Evolutionary conservation across 805 yeast species (phyloP), one percentile per base, ranked within the genome.

Genomic region (Candida parachauliodes): DNA sequence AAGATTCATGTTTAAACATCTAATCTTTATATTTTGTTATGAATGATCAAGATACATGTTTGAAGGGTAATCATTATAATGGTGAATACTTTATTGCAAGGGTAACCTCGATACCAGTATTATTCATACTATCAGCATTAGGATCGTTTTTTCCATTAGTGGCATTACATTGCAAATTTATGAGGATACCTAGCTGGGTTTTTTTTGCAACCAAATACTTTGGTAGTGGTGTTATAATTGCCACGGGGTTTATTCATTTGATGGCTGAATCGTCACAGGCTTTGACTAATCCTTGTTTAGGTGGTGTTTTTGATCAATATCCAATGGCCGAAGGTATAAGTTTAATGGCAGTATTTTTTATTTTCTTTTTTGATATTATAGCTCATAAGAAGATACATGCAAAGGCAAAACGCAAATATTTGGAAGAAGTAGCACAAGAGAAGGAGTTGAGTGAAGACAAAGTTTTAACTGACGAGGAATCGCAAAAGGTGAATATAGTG

Each of bases 391-490:
- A 44, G 34, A 28, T 40, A 9, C 18, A 27, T 15, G 34, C 30
- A 3, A 31, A 23, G 10, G 36, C 32, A 5, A 30, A 27, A 17
- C 8, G 15, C 4, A 15, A 32, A 6, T 4, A 19, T 20, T 2
- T 5, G 18, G 17, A 16, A 3, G 23, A 26, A 5, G 27, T 11
- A 18, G 28, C 12, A 27, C 11, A 14, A 24, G 8, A 8, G 3
- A 19, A 16, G 9, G 22, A 12, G 2, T 16, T 8, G 8, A 14
- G 12, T 16, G 8, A 33, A 22, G 25, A 32, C 5, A 22, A 32
- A 72, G 44, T 75, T 69, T 8, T 38, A 34, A 1, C 65, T 54
- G 3, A 72, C 45, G 70, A 65, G 49, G 79, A 72, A 49, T 70
- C 67, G 9, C 74, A 68, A n/a, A 12, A 8, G 8, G 15, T 4